Base-by-base conservation (phyloP, 2,329 filamentous ascomycete species). In the Chrysosporium keratinophilum region DNA sequence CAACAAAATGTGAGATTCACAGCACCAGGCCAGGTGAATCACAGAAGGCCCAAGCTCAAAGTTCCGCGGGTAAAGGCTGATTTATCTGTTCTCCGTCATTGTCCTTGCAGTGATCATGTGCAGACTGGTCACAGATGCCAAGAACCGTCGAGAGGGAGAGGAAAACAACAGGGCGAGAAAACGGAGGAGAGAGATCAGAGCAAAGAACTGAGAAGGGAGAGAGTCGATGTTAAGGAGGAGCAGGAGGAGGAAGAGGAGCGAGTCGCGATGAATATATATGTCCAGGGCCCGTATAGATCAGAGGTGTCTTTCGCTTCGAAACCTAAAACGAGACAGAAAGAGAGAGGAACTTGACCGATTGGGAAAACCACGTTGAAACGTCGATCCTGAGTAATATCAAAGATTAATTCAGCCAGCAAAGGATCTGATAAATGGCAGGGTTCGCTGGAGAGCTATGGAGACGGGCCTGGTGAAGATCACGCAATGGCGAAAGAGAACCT, bases 1-100 rank as follows among this genome's bases (percentile, higher is more conserved):
- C 50, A 52, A 52, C 50, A 52, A n/a, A 41, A 34, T 28, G 39
- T 9, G n/a, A 40, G 23, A 28, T 28, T 28, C 50, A 42, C 31
- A 52, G 42, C 50, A 31, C 42, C 50, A 52, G 50, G 50, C 50
- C 41, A 52, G 42, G 50, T 45, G 50, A 52, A 46, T 39, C 50
- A 52, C 7, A 35, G 17, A 17, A 34, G 42, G 42, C 19, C 50
- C 42, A 52, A 52, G 42, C 42, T 52, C 50, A 52, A 40, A 39
- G 40, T 31, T 52, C 50, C 50, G 42, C 43, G 50, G 42, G 31
- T 45, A 41, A 39, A 46, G 17, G 14, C 6, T 45, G 41, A 11
- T 12, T 52, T 52, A 52, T 28, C 42, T 37, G 11, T 42, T 52
- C 31, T 17, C 50, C 50, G 46, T 52, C 19, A 28, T 52, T 20